Evolutionary conservation across 2,329 filamentous ascomycete genomes (phyloP), one percentile per base, ranked within the genome.

Genomic region (Podosphaera fusca): DNA sequence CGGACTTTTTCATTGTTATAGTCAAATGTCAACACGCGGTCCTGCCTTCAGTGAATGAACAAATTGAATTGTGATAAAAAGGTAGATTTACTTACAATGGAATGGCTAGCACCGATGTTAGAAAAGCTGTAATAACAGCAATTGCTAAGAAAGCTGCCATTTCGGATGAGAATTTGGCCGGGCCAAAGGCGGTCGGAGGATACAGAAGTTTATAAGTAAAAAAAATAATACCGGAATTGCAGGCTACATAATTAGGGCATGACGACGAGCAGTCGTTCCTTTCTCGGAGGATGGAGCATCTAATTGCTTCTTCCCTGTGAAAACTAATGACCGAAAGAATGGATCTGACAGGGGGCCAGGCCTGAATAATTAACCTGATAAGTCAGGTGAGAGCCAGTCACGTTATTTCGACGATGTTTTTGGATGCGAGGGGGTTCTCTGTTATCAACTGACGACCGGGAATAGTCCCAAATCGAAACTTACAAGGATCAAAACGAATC

Each of bases 1-100:
- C 78, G 75, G 47, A 82, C 74, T 63, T 78, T 80, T 29, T 74
- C 63, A 49, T 65, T 65, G 58, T 72, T 70, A 66, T 77, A 81
- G 62, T 75, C 67, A 61, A 80, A 81, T 38, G 72, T 67, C 14
- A 71, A 65, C 47, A 58, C 56, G 40, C 61, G 60, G 35, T 61
- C 59, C 9, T 56, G 58, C 58, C 62, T 62, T 45, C 21, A 56
- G 35, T 46, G 56, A n/a, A 56, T 58, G 12, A 54, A 52, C 42
- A 9, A 62, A 10, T 34, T 35, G 40, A 31, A 56, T 61, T 14
- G 61, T n/a, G 45, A 9, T 63, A 56, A 34, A 57, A 31, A n/a
- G 55, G 56, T 55, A 42, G 51, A 56, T 56, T 9, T 12, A 58
- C 59, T 53, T 59, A 64, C 64, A 64, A 51, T 42, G 63, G 63